Evolutionary conservation across 306 rosid genomes (phyloP).

Genomic region (Datisca glomerata): DNA sequence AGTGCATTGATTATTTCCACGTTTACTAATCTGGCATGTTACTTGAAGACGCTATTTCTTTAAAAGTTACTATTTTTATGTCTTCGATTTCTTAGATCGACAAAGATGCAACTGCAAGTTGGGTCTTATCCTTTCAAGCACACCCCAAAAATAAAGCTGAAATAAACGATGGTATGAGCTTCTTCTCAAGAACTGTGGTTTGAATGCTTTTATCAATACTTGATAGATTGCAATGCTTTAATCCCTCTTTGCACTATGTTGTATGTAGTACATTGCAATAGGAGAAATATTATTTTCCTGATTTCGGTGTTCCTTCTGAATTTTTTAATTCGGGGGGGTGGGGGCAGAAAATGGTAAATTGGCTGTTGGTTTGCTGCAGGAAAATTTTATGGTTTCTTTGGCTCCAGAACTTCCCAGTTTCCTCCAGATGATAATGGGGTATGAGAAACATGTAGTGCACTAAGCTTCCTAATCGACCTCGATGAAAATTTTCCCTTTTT

Average conservation of each 20-base stretch:
- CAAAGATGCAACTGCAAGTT: slow-evolving; percentile 44
- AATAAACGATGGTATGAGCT: slow-evolving; percentile 29
- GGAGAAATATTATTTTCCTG: neutral
- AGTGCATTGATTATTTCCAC: slow-evolving; percentile 2
- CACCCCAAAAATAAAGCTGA: slow-evolving; percentile 30
- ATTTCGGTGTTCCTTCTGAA: neutral
- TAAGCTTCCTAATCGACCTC: slow-evolving; percentile 2
- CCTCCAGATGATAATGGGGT: slow-evolving; percentile 55
- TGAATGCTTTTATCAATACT: neutral
- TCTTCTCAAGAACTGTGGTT: slow-evolving; percentile 2
- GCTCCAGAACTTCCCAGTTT: slow-evolving; percentile 66
- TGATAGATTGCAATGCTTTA: neutral
- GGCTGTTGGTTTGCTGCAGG: slow-evolving; percentile 39
- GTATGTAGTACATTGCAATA: neutral
- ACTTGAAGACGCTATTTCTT: neutral
- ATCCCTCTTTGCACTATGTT: neutral
- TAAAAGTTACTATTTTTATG: too few relatives aligned
- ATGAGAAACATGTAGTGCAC: slow-evolving; percentile 15
- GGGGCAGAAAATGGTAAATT: neutral
- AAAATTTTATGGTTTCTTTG: slow-evolving; percentile 71
- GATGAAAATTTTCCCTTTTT: neutral
- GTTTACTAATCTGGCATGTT: neutral
- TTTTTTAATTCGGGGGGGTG: neutral
- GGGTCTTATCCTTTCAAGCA: slow-evolving; percentile 86
- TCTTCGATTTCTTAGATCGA: slow-evolving; percentile 30